phyloP scores from a whole-genome alignment of 768 basidiomycete species.

The Cantharellus cinnabarinus region DNA sequence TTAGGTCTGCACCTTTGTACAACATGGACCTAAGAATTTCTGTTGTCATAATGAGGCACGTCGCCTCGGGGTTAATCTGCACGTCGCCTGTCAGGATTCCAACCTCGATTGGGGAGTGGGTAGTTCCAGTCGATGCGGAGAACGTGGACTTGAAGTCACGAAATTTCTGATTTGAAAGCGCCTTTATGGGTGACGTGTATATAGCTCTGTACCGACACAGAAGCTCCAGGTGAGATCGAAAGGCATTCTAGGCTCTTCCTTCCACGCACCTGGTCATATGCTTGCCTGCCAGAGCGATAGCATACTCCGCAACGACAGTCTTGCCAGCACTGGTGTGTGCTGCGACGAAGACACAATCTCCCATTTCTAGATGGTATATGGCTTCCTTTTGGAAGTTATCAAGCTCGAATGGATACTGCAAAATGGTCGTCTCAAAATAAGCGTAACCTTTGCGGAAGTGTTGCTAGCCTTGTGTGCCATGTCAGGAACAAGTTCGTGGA shows the following conservation, averaged over 20 bases:
- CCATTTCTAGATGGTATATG: slow-evolving; percentile 90
- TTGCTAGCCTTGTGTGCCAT: slow-evolving; percentile 73
- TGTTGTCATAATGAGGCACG: slow-evolving; percentile 93
- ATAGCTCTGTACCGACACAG: slow-evolving; percentile 47
- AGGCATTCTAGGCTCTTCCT: neutral
- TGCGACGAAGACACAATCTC: slow-evolving; percentile 97
- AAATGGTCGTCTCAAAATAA: neutral
- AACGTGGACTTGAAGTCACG: slow-evolving; percentile 97
- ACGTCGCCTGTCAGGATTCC: slow-evolving; percentile 98
- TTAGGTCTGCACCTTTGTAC: slow-evolving; percentile 95
- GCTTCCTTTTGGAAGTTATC: slow-evolving; percentile 99
- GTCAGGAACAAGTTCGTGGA: slow-evolving; percentile 80
- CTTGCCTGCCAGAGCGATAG: slow-evolving; percentile 86
- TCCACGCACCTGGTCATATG: slow-evolving; percentile 85
- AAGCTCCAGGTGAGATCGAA: neutral
- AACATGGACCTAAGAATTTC: slow-evolving; percentile 97
- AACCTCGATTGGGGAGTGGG: slow-evolving; percentile 20
- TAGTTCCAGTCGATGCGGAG: slow-evolving; percentile 38
- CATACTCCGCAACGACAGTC: slow-evolving; percentile 97
- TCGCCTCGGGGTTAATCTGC: slow-evolving; percentile 91
- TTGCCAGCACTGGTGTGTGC: slow-evolving; percentile 99
- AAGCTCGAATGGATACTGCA: slow-evolving; percentile 91
- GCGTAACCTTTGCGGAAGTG: neutral
- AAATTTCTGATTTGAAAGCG: slow-evolving; percentile 96
- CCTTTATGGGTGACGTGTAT: slow-evolving; percentile 97